Evolutionary conservation across 2,329 filamentous ascomycete species (phyloP), one percentile per base, ranked within the genome.

Genomic region (Pseudogymnoascus sp.): DNA sequence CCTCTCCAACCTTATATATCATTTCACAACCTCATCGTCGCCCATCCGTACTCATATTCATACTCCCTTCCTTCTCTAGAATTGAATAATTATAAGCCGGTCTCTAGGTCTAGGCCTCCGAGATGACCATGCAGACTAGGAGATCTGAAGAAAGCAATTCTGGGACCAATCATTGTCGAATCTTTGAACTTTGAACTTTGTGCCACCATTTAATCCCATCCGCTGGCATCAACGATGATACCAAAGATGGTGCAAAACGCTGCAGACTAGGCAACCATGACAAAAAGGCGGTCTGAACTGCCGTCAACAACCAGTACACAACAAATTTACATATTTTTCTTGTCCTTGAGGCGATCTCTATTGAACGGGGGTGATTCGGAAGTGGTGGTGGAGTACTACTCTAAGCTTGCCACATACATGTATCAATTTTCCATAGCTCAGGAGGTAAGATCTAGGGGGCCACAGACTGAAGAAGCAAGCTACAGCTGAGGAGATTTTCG

Each of bases 251-350:
- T 52, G 45, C 23, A 28, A 52, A 52, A 28, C 18, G n/a, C 45
- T 18, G 8, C 26, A 52, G 45, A n/a, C 26, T 52, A 52, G 26
- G 26, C 26, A 52, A 52, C 45, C 26, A 52, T 52, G 45, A 52
- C 45, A 52, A 18, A 48, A 52, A 18, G 45, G 45, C 45, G 45
- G 45, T 30, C 45, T 52, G 26, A 30, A 52, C 45, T 52, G 45
- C 26, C 45, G 45, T 19, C 13, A 19, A 30, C 45, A 52, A 18
- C 23, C 45, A 52, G 45, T 18, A 19, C 45, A 30, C 45, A 18
- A 30, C 23, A 30, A 26, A 52, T 30, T 52, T 30, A 52, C 45
- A 52, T 8, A 52, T 28, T 52, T 18, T 26, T 30, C 18, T 52
- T 52, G 45, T 30, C n/a, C 26, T 10, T 5, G 21, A 52, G 45